Evolutionary conservation across 495 filamentous ascomycete species (phyloP).

Genomic region (Penicillium simplicissimum): DNA sequence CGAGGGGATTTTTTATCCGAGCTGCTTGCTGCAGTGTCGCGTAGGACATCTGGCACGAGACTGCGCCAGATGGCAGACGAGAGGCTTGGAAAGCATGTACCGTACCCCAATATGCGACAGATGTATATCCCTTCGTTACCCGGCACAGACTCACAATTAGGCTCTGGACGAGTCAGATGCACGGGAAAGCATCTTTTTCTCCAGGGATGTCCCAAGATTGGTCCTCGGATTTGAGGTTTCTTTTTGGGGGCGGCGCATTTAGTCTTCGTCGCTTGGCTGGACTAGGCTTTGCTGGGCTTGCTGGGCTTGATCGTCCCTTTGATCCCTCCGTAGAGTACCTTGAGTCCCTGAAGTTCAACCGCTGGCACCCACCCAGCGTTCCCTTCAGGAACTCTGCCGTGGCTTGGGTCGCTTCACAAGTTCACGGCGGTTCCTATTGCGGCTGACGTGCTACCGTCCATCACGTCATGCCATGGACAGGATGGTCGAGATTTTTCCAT

Average conservation of each 20-base stretch:
- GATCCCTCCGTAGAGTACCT: neutral
- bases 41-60: neutral
- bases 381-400: neutral
- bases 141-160: neutral
- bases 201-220: neutral
- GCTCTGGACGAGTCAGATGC: neutral
- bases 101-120: neutral
- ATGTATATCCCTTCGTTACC: neutral
- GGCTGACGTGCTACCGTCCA: conserved; percentile 1
- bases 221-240: neutral
- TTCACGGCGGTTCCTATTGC: conserved; percentile 4
- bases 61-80: neutral
- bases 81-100: too few relatives aligned
- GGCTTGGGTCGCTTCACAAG: neutral
- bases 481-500: conserved; percentile 5
- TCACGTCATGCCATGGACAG: conserved; percentile 6
- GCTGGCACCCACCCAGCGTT: neutral
- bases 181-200: neutral
- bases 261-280: conserved; percentile 2
- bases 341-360: neutral
- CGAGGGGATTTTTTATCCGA: neutral
- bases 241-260: neutral
- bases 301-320: neutral
- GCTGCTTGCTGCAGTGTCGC: neutral
- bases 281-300: neutral